These are phyloP conservation scores for Isatis lusitanica DNA, from an alignment of 441 rosid species.

Conservation along the genomic window DNA sequence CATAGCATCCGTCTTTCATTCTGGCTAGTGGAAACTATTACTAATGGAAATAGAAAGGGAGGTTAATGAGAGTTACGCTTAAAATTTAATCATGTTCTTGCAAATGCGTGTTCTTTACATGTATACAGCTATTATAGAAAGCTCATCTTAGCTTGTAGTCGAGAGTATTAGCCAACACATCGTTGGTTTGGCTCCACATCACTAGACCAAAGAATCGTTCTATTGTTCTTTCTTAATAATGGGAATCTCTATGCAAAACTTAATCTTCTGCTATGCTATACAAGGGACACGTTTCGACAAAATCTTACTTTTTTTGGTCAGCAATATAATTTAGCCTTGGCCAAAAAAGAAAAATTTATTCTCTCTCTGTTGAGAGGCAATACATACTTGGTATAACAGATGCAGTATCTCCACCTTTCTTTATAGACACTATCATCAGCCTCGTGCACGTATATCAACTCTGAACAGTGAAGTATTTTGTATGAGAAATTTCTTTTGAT, in stretches of 20 bases:
- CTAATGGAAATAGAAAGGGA: not conserved
- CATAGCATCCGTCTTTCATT: not conserved
- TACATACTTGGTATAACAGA: not conserved
- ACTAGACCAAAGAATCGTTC: not conserved
- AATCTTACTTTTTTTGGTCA: not conserved
- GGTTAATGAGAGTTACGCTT: not conserved
- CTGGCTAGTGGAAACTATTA: not conserved
- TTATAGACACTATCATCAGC: not conserved
- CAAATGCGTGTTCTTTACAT: not conserved
- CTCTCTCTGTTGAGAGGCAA: not conserved
- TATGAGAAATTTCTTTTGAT: constrained; percentile 6
- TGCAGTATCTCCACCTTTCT: not conserved
- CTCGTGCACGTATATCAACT: not conserved
- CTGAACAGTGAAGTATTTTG: not conserved
- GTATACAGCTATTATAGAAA: not conserved
- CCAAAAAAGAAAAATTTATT: not conserved
- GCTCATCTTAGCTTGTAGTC: constrained; percentile 5
- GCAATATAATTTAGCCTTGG: not conserved
- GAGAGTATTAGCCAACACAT: not conserved
- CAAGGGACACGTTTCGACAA: not conserved
- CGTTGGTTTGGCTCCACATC: not conserved
- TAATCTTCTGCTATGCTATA: not conserved
- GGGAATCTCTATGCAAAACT: not conserved
- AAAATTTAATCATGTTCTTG: not conserved
- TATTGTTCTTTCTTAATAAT: not conserved